These are phyloP conservation scores for Solidago caesia DNA, from an alignment of 129 eudicot species.

Conservation along the genomic window DNA sequence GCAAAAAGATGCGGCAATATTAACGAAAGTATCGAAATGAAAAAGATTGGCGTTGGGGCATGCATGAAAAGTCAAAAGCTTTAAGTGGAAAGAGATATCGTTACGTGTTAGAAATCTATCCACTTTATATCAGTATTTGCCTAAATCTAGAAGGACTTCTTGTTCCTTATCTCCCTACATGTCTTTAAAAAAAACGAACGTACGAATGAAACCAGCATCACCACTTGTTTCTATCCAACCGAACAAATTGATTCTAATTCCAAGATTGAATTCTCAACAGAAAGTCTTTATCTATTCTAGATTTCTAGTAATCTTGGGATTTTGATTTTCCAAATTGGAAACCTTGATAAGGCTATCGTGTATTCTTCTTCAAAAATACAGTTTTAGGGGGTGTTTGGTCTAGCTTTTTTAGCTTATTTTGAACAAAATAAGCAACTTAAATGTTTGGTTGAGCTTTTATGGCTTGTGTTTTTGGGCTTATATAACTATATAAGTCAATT, in stretches of 20 bases:
- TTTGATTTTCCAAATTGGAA: no score
- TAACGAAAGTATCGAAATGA: conserved; percentile 17
- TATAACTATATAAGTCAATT: no score
- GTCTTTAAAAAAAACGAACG: conserved; percentile 27
- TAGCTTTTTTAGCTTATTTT: no score
- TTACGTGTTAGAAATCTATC: conserved; percentile 24
- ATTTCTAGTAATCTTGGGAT: no score
- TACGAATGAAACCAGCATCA: conserved; percentile 22
- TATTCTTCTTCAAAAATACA: no score
- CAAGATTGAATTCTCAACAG: background rate
- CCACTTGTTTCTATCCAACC: conserved; percentile 23
- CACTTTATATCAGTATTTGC: conserved; percentile 19
- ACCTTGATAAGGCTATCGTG: no score
- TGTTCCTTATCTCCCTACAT: conserved; percentile 37
- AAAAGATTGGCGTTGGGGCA: conserved; percentile 16
- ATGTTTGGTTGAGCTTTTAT: no score
- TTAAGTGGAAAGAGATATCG: conserved; percentile 17
- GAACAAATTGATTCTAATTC: background rate
- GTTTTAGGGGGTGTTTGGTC: no score
- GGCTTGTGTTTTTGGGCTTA: no score
- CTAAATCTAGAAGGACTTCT: conserved; percentile 20
- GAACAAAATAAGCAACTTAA: no score
- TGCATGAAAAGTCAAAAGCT: conserved; percentile 28
- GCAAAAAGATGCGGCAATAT: no score
- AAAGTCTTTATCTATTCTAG: background rate